Base-by-base conservation (phyloP, 768 basidiomycete species). In the Antrodiella citrinella region DNA sequence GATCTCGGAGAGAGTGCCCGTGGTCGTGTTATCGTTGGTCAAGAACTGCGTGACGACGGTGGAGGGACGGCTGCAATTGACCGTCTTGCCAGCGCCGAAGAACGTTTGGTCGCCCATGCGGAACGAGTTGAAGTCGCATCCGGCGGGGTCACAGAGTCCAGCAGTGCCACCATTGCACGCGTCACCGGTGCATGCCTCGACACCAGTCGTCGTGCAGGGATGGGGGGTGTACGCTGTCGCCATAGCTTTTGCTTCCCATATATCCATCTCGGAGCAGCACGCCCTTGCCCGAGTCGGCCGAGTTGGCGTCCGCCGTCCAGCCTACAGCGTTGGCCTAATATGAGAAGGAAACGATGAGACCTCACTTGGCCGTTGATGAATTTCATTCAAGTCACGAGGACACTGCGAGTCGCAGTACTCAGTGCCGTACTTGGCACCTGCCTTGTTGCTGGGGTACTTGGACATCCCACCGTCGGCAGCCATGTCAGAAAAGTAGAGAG, bases 391-490 rank as follows among this genome's bases (percentile, higher is more conserved):
- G 56, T 77, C 76, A 21, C 66, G 67, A 2, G 76, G 75, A 63
- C 76, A 77, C 57, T 78, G 76, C 13, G 78, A 71, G 57, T 80
- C 78, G 60, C 78, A 79, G 63, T 80, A 80, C 12, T 78, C 78
- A 19, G 51, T 52, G 15, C 51, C 51, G 46, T 74, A 80, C 59
- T 74, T 69, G 55, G 76, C 75, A 54, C 75, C 76, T 49, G 76
- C 75, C 68, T 72, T 73, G 70, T 78, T 78, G 61, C 56, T 67
- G 12, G 74, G 47, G 64, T 62, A 74, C 51, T 66, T 65, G 44
- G 74, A 50, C 51, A 69, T 41, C 25, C 75, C 77, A 66, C 77
- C 77, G 52, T 77, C 74, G 9, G 68, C 70, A 54, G 73, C 76
- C 78, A 79, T 80, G 62, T 73, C 69, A 30, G 67, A 63, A 64